phyloP scores from a whole-genome alignment of 2,329 filamentous ascomycete species.

The Ambrosiella xylebori region DNA sequence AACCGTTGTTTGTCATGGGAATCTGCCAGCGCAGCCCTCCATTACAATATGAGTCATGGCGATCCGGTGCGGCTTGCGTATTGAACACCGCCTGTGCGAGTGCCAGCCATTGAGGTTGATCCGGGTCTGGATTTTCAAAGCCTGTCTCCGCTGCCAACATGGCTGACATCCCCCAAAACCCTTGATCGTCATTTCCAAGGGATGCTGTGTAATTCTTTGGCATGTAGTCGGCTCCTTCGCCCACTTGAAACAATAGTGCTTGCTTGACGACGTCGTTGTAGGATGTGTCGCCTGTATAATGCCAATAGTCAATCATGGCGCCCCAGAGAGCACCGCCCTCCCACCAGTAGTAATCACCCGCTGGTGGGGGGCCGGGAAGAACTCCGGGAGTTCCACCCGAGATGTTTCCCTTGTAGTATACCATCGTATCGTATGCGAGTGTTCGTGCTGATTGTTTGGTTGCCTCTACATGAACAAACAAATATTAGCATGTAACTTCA shows the following conservation, averaged over 20 bases:
- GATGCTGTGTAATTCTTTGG: slow-evolving; percentile 40
- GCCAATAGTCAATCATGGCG: slow-evolving; percentile 53
- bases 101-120: slow-evolving; percentile 42
- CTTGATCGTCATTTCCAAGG: slow-evolving; percentile 54
- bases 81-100: slow-evolving; percentile 56
- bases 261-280: slow-evolving; percentile 43
- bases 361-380: slow-evolving; percentile 35
- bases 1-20: slow-evolving; percentile 55
- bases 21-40: slow-evolving; percentile 69
- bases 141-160: slow-evolving; percentile 49
- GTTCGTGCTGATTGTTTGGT: slow-evolving; percentile 29
- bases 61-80: slow-evolving; percentile 38
- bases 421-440: slow-evolving; percentile 33
- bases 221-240: slow-evolving; percentile 40
- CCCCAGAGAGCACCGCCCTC: slow-evolving; percentile 53
- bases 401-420: slow-evolving; percentile 33
- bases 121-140: slow-evolving; percentile 39
- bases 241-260: slow-evolving; percentile 41
- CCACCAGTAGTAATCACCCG: slow-evolving; percentile 56
- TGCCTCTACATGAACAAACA: slow-evolving; percentile 21
- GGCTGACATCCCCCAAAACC: slow-evolving; percentile 51
- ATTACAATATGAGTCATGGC: slow-evolving; percentile 45
- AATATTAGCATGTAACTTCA: neutral
- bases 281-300: slow-evolving; percentile 43
- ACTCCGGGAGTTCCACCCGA: slow-evolving; percentile 38